Percentiles rank a stretch among this genome's conserved stretches.
phyloP scores from a whole-genome alignment of 305 asterid species.

The Nicotiana rustica region DNA sequence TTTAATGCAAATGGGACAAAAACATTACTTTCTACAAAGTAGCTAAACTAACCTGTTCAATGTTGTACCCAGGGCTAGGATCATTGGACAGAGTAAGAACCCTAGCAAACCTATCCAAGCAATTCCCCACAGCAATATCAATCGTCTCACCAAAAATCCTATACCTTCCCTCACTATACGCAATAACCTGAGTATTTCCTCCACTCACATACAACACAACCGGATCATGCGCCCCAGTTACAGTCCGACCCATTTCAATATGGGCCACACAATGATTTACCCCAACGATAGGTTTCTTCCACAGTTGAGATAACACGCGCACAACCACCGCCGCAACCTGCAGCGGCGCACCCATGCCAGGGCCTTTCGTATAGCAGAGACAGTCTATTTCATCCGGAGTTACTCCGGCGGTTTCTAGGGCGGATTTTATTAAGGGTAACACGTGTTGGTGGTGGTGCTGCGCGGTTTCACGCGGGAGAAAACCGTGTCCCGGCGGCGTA shows the following conservation, averaged over 20 bases:
- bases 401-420: slow-evolving; percentile 69
- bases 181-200: slow-evolving; percentile 98
- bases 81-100: slow-evolving; percentile 92
- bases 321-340: slow-evolving; percentile 89
- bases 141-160: slow-evolving; percentile 97
- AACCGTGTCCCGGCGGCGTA: slow-evolving; percentile 98
- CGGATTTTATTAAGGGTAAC: slow-evolving; percentile 76
- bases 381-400: slow-evolving; percentile 69
- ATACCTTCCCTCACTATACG: slow-evolving; percentile 93
- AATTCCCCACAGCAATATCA: slow-evolving; percentile 97
- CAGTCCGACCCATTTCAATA: slow-evolving; percentile 98
- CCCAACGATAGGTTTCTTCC: slow-evolving; percentile 93
- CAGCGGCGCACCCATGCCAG: slow-evolving; percentile 94
- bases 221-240: slow-evolving; percentile 96
- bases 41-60: slow-evolving; percentile 71
- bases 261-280: slow-evolving; percentile 99
- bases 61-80: slow-evolving; percentile 98
- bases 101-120: slow-evolving; percentile 97
- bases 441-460: slow-evolving; percentile 93
- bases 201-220: slow-evolving; percentile 98
- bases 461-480: slow-evolving; percentile 96
- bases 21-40: neutral
- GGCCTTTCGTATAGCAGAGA: slow-evolving; percentile 96
- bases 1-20: neutral
- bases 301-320: slow-evolving; percentile 89